Evolutionary conservation across 2,329 filamentous ascomycete genomes (phyloP).

Genomic region (Parastagonospora nodorum): DNA sequence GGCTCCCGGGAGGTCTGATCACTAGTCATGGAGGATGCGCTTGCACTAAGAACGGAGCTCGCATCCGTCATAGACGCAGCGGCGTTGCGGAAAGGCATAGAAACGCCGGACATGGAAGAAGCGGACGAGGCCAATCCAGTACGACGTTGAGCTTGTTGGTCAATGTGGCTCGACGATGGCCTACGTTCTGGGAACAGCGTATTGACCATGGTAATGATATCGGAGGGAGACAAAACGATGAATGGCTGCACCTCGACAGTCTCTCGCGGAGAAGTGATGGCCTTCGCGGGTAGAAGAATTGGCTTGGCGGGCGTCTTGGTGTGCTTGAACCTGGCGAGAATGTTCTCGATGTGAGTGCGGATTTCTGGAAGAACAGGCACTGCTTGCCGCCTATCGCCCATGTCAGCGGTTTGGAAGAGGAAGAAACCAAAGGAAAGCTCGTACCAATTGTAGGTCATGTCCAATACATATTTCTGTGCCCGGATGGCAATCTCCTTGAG

Average conservation of each 20-base stretch:
- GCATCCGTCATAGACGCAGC: constrained; percentile 63
- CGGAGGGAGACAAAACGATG: constrained; percentile 77
- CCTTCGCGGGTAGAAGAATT: constrained; percentile 71
- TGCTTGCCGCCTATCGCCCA: constrained; percentile 57
- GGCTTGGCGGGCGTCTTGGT: constrained; percentile 53
- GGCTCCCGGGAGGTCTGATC: constrained; percentile 72
- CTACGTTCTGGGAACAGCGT: constrained; percentile 79
- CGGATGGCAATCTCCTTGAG: constrained; percentile 76
- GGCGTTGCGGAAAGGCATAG: constrained; percentile 56
- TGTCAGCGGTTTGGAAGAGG: constrained; percentile 27
- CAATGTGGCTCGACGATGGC: constrained; percentile 61
- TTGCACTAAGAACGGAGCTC: constrained; percentile 73
- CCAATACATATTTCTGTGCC: constrained; percentile 78
- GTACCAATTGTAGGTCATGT: constrained; percentile 73
- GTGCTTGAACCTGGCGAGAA: constrained; percentile 66
- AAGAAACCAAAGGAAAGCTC: constrained; percentile 37
- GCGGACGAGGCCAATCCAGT: constrained; percentile 53
- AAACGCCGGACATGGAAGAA: constrained; percentile 56
- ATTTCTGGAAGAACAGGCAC: constrained; percentile 67
- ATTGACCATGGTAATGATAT: constrained; percentile 80
- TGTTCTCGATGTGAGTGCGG: constrained; percentile 72
- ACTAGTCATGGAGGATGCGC: constrained; percentile 73
- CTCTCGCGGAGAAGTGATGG: constrained; percentile 73
- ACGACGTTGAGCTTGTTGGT: constrained; percentile 53
- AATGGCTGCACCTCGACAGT: constrained; percentile 81